These are phyloP conservation scores for Penicillium crystallinum DNA, from an alignment of 495 filamentous ascomycete species.

Conservation along the genomic window DNA sequence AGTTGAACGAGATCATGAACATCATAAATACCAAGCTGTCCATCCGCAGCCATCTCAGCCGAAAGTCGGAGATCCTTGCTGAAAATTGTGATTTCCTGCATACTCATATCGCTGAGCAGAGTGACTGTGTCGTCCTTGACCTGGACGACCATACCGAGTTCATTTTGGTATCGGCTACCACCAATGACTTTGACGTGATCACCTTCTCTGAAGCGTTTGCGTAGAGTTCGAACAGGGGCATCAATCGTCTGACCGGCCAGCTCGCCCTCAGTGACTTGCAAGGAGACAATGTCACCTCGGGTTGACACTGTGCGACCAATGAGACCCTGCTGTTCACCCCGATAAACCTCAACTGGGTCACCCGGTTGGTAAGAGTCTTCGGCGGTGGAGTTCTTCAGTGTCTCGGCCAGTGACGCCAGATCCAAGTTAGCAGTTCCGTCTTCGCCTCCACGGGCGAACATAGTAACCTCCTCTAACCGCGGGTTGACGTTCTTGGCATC, in stretches of 20 bases:
- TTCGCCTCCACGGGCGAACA: conserved; percentile 79
- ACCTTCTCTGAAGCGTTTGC: conserved; percentile 88
- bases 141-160: conserved; percentile 93
- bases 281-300: conserved; percentile 85
- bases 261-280: conserved; percentile 79
- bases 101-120: conserved; percentile 81
- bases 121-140: conserved; percentile 89
- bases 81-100: conserved; percentile 94
- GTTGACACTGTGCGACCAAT: conserved; percentile 80
- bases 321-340: conserved; percentile 92
- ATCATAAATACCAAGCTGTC: conserved; percentile 75
- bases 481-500: conserved; percentile 86
- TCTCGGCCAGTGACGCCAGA: conserved; percentile 80
- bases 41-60: conserved; percentile 77
- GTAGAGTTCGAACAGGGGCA: conserved; percentile 84
- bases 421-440: conserved; percentile 93
- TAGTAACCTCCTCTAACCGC: conserved; percentile 88
- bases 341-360: conserved; percentile 90
- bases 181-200: conserved; percentile 99
- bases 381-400: conserved; percentile 70
- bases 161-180: conserved; percentile 86
- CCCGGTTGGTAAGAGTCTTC: conserved; percentile 82
- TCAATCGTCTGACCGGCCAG: conserved; percentile 81
- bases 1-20: conserved; percentile 93
- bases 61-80: conserved; percentile 94